These are phyloP conservation scores for Paraglomus occultum DNA, from an alignment of 192 early-diverging fungal species.

Conservation along the genomic window DNA sequence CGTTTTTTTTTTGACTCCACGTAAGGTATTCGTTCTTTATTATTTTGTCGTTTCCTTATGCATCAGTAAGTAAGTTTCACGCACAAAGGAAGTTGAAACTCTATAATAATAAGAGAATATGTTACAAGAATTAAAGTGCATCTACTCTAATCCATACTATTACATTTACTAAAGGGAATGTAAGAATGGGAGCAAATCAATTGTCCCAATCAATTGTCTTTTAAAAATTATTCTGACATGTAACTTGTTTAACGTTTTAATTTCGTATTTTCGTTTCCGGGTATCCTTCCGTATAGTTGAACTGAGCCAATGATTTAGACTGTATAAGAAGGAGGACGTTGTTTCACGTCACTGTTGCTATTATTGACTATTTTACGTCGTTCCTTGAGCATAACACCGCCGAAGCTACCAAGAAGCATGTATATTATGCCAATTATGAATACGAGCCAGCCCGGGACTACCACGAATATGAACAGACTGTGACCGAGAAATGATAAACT, in stretches of 20 bases:
- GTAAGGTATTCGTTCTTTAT: not conserved
- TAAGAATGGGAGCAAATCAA: too few relatives aligned
- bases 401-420: constrained; percentile 6
- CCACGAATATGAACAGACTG: constrained; percentile 21
- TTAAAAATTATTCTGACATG: too few relatives aligned
- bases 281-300: too few relatives aligned
- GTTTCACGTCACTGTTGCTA: not conserved
- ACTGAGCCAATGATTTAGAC: not conserved
- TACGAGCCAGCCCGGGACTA: constrained; percentile 24
- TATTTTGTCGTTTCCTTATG: not conserved
- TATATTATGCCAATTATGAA: constrained; percentile 29
- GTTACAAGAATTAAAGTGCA: constrained; percentile 9
- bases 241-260: too few relatives aligned
- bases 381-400: not conserved
- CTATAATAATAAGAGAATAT: not conserved
- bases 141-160: not conserved
- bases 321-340: constrained; percentile 8
- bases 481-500: constrained; percentile 15
- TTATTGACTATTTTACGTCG: not conserved
- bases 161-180: not conserved
- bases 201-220: too few relatives aligned
- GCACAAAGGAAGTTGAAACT: too few relatives aligned
- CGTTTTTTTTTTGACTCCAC: not conserved
- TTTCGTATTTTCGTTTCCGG: too few relatives aligned
- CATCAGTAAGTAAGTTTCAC: too few relatives aligned